A percentile compares a stretch with the other conserved stretches of the same genome.
phyloP scores from a whole-genome alignment of 2,329 filamentous ascomycete genomes.

The Alternaria tenuissima region DNA sequence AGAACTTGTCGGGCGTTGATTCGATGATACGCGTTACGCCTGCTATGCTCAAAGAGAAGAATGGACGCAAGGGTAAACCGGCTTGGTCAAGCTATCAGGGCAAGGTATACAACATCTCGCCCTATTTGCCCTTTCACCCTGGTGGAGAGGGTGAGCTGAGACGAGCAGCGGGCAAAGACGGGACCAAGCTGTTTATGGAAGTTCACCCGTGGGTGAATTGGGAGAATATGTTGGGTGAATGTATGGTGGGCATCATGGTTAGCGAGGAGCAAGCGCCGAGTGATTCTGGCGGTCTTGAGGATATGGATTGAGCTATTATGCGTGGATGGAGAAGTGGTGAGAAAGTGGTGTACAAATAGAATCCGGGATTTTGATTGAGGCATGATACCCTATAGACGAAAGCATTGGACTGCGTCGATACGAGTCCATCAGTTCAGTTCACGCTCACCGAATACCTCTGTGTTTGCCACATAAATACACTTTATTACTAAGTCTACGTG shows the following conservation, averaged over 20 bases:
- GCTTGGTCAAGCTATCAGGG: slow-evolving; percentile 92
- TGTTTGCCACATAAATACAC: background rate
- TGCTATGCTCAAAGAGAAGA: slow-evolving; percentile 77
- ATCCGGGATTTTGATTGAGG: slow-evolving; percentile 69
- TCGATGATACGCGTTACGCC: slow-evolving; percentile 79
- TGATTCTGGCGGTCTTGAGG: slow-evolving; percentile 56
- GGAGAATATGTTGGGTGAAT: slow-evolving; percentile 70
- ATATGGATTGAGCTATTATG: slow-evolving; percentile 63
- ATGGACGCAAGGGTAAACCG: slow-evolving; percentile 82
- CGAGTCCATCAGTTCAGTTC: background rate
- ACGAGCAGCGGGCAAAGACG: slow-evolving; percentile 79
- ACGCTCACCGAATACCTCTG: background rate
- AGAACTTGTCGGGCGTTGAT: slow-evolving; percentile 58
- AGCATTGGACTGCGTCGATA: slow-evolving; percentile 10
- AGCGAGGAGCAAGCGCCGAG: slow-evolving; percentile 58
- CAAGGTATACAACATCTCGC: slow-evolving; percentile 91
- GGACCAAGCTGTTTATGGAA: slow-evolving; percentile 68
- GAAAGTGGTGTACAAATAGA: slow-evolving; percentile 3
- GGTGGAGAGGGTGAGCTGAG: slow-evolving; percentile 83
- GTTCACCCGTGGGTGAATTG: slow-evolving; percentile 74
- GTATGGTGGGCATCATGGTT: slow-evolving; percentile 68
- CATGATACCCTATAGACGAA: slow-evolving; percentile 28
- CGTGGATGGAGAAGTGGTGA: background rate
- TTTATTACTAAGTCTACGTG: too few relatives aligned
- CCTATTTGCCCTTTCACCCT: slow-evolving; percentile 90